Evolutionary conservation across 176 grass and related monocot species (phyloP).

Genomic region (Carex parvula): DNA sequence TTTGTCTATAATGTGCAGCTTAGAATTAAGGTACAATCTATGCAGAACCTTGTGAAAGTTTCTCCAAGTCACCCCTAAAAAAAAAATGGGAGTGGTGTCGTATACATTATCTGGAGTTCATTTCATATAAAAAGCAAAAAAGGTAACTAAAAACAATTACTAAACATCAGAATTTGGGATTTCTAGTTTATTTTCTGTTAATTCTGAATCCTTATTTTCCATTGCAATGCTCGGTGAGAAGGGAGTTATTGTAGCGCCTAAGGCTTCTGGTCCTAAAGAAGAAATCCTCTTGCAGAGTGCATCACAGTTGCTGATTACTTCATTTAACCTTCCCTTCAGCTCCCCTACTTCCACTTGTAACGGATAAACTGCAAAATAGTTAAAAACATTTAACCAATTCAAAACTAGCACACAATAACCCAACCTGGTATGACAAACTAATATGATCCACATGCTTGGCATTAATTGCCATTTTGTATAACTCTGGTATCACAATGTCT

Average conservation of each 20-base stretch:
- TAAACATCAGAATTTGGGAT: conserved; percentile 5
- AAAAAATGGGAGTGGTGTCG: not conserved
- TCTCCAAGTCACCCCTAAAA: not conserved
- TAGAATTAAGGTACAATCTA: not conserved
- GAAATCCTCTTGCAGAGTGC: conserved; percentile 72
- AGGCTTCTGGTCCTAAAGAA: conserved; percentile 51
- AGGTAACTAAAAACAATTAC: not conserved
- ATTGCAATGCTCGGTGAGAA: conserved; percentile 32
- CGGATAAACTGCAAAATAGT: conserved; percentile 45
- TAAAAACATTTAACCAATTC: not conserved
- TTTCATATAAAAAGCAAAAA: conserved; percentile 4
- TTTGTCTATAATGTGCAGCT: not conserved
- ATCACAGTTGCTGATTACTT: conserved; percentile 84
- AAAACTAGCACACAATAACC: not conserved
- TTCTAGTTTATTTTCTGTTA: conserved; percentile 28
- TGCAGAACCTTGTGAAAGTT: not conserved
- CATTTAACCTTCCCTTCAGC: conserved; percentile 85
- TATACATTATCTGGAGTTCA: conserved; percentile 1
- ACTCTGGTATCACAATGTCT: not conserved
- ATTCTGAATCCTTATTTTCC: conserved; percentile 24
- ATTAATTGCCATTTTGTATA: not conserved
- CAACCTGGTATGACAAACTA: not conserved
- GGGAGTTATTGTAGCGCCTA: conserved; percentile 38
- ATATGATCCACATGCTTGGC: not conserved
- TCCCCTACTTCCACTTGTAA: conserved; percentile 88